Base-by-base conservation (phyloP, 1,284 basidiomycete species). In the Kwoniella shivajii region DNA sequence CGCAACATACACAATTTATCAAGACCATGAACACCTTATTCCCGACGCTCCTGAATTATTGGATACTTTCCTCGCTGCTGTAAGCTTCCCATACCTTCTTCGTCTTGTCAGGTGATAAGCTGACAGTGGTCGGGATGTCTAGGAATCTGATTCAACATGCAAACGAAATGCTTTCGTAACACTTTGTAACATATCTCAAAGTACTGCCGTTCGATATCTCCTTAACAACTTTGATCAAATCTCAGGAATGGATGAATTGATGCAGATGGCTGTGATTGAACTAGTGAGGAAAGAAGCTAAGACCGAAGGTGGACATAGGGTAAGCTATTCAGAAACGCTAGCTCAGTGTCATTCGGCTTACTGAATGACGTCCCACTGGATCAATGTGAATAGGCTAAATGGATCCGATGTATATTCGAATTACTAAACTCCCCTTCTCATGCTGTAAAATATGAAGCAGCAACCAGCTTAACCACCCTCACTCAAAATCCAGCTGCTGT, bases 151-250 rank as follows among this genome's bases (percentile, higher is more conserved):
- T 80, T 87, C 92, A 54, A 96, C 92, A 9, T 99, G 95, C 82
- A 95, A 95, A 76, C 87, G 95, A 31, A 98, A 99, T 74, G 95
- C 96, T 9, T 97, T 99, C 74, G 89, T 96, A 34, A 92, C 96
- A 77, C 86, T 99, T 31, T 86, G 90, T 50, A 86, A 91, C 71
- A 92, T 89, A 65, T 87, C 92, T 2, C 90, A 94, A 80, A 84
- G 86, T 0, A 90, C 89, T 64, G 96, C 95, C 1, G 90, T 96
- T 53, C 89, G 94, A 69, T 99, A 94, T 80, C 85, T 98, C 59
- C 79, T 90, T 62, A 85, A 84, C 65, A 85, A 93, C 52, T 89
- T 90, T 73, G 93, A 97, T 69, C 85, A 88, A 60, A 87, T 99
- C 58, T 80, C 86, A 3, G 81, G 83, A 20, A 83, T 97, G 81